Evolutionary conservation across 495 filamentous ascomycete genomes (phyloP).

Genomic region (Beverwykella pulmonaria): DNA sequence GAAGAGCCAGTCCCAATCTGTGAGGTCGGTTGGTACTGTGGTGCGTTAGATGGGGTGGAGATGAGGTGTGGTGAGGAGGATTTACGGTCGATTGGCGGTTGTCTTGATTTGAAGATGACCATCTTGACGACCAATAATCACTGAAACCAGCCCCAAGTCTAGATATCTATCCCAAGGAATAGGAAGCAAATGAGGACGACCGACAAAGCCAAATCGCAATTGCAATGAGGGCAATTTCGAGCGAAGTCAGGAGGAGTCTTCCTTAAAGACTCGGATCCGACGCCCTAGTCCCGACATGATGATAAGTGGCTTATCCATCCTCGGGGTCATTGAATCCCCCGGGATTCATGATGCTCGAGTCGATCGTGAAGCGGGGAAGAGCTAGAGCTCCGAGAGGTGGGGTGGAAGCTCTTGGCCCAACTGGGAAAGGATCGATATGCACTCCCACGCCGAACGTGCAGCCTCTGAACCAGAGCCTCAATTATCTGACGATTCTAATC

Average conservation of each 20-base stretch:
- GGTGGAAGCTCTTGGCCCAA: constrained; percentile 8
- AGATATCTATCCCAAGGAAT: background rate
- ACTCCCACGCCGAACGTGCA: background rate
- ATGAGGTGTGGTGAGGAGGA: background rate
- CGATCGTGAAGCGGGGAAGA: constrained; percentile 27
- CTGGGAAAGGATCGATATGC: background rate
- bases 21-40: constrained; percentile 55
- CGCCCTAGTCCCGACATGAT: background rate
- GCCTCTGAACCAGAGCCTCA: background rate
- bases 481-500: background rate
- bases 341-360: constrained; percentile 28
- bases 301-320: background rate
- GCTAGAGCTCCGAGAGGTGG: constrained; percentile 10
- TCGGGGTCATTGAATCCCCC: constrained; percentile 3
- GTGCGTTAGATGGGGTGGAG: constrained; percentile 9
- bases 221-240: background rate
- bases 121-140: constrained; percentile 19
- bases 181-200: background rate
- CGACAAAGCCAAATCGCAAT: background rate
- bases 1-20: constrained; percentile 65
- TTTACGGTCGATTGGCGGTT: constrained; percentile 47
- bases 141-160: background rate
- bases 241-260: background rate
- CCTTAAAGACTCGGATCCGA: background rate
- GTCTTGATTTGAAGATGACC: constrained; percentile 48